Evolutionary conservation across 768 basidiomycete genomes (phyloP), one percentile per base, ranked within the genome.

Genomic region (Gloeophyllum trabeum): DNA sequence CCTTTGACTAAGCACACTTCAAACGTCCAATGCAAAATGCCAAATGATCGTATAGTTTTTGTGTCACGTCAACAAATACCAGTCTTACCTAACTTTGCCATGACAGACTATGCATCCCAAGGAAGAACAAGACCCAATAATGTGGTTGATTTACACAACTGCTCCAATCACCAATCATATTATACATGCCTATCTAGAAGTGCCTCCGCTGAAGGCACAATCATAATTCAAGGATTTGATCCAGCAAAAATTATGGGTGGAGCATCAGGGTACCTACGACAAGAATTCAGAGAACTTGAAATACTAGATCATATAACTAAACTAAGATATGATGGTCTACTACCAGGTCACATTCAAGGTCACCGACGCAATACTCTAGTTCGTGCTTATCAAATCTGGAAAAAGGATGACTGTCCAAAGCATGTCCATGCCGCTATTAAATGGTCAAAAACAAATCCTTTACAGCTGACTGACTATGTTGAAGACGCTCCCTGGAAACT

Each of bases 71-170:
- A 35, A 3, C 53, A 56, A 28, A 45, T 51, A 1, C 44, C 19
- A 5, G 35, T 50, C 1, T 24, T 54, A 0, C 53, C 48, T 1
- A 50, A 53, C 38, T 56, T 56, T 42, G 47, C 48, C 7, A 53
- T 54, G 48, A 50, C 53, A 16, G 51, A 56, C 36, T 56, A 40
- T 44, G 35, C 25, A 10, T 50, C 39, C 16, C 54, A 56, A 44
- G 54, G 53, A 1, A 16, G 47, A 6, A 56, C 50, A 4, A 21
- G 51, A 16, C 25, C 7, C 2, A 16, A 32, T n/a, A 56, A 56
- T 44, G 36, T 43, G 3, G 42, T 46, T 5, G 44, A 56, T 42
- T 20, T 54, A 0, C 6, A 34, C 6, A 35, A 41, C 25, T 51
- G 51, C 30, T 5, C 24, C 1, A 22, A 5, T 14, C 45, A 48